These are phyloP conservation scores for Chrysosporium keratinophilum DNA, from an alignment of 2,329 filamentous ascomycete species.

Conservation along the genomic window DNA sequence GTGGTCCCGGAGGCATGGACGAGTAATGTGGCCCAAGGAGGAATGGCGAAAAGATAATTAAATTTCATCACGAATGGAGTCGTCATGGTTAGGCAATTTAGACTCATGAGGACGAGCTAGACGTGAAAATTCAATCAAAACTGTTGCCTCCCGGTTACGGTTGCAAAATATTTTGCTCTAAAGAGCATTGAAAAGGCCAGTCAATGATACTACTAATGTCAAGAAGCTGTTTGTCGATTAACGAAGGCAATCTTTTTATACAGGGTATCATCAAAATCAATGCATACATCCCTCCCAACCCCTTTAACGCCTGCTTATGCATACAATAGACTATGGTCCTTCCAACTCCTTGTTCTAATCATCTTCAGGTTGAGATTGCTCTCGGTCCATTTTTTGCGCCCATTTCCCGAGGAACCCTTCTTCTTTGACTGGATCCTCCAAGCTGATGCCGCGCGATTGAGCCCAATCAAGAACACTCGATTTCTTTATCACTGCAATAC, in stretches of 20 bases:
- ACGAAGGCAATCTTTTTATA: constrained; percentile 7
- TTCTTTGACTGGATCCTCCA: constrained; percentile 59
- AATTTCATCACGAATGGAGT: background rate
- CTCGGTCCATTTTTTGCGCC: constrained; percentile 37
- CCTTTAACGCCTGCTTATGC: constrained; percentile 11
- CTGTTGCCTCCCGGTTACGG: too few relatives aligned
- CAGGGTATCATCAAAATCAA: constrained; percentile 12
- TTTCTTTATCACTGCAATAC: constrained; percentile 43
- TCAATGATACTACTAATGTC: background rate
- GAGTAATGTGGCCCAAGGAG: constrained; percentile 24
- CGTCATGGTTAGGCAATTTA: background rate
- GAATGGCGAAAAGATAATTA: constrained; percentile 7
- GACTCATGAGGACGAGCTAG: background rate
- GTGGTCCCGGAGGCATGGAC: constrained; percentile 36
- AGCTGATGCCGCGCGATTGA: constrained; percentile 48
- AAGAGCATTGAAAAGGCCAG: background rate
- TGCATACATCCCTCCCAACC: background rate
- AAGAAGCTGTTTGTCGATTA: background rate
- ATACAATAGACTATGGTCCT: background rate
- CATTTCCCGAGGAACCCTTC: constrained; percentile 64
- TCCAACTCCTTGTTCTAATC: background rate
- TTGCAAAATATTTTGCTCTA: background rate
- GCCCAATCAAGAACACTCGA: constrained; percentile 58
- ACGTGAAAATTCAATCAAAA: background rate
- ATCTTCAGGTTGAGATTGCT: constrained; percentile 20